phyloP scores from a whole-genome alignment of 495 filamentous ascomycete genomes.

The Penicillium ucsense region DNA sequence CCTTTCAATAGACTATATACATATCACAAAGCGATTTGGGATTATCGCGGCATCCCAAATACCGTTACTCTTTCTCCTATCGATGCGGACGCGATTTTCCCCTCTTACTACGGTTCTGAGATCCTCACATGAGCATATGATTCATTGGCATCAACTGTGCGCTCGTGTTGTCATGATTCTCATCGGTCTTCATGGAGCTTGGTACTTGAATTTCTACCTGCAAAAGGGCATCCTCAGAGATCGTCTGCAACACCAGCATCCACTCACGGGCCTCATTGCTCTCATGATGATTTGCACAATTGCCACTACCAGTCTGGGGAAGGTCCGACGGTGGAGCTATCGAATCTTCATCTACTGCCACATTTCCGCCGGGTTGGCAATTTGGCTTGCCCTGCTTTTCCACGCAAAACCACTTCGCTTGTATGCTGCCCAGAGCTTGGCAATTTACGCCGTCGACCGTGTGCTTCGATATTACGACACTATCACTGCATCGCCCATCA shows the following conservation, averaged over 20 bases:
- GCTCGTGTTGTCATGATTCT: slow-evolving; percentile 2
- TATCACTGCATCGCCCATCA: not conserved
- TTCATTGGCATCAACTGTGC: slow-evolving; percentile 3
- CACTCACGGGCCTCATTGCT: not conserved
- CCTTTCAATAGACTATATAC: not conserved
- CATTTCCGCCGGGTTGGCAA: not conserved
- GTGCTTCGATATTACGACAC: slow-evolving; percentile 1
- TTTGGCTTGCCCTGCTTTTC: slow-evolving; percentile 1
- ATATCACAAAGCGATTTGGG: slow-evolving; percentile 5
- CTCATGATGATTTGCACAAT: not conserved
- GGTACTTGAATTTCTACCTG: slow-evolving; percentile 5
- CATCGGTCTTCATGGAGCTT: not conserved
- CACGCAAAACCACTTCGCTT: slow-evolving; percentile 1
- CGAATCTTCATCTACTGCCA: slow-evolving; percentile 4
- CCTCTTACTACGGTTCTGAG: not conserved
- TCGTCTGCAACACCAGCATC: not conserved
- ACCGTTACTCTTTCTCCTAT: slow-evolving; percentile 1
- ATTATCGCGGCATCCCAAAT: slow-evolving; percentile 3
- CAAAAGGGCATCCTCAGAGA: not conserved
- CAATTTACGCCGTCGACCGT: slow-evolving; percentile 2
- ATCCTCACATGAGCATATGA: slow-evolving; percentile 1
- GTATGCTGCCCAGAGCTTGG: not conserved
- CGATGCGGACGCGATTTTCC: slow-evolving; percentile 3
- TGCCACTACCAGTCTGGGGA: not conserved
- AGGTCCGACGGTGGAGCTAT: slow-evolving; percentile 1